phyloP scores from a whole-genome alignment of 345 rosid genomes.

The Aegle marmelos region DNA sequence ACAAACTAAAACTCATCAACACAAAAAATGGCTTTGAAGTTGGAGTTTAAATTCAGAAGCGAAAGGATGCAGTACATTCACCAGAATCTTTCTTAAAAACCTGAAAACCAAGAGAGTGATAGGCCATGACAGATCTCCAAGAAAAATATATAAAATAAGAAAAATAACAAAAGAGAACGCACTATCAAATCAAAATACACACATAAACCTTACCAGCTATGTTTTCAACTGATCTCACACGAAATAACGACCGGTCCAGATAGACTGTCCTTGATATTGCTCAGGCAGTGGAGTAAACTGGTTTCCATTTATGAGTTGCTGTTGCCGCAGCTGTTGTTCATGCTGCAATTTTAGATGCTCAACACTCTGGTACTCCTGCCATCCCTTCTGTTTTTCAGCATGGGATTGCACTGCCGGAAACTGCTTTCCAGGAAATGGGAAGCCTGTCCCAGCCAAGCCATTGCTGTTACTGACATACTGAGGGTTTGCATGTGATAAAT shows the following conservation, averaged over 20 bases:
- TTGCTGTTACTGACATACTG: slow-evolving; percentile 42
- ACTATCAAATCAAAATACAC: slow-evolving; percentile 5
- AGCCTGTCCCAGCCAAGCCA: slow-evolving; percentile 54
- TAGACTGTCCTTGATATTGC: slow-evolving; percentile 78
- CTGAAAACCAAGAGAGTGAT: slow-evolving; percentile 23
- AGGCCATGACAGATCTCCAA: background rate
- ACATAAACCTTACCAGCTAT: slow-evolving; percentile 40
- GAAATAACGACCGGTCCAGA: slow-evolving; percentile 67
- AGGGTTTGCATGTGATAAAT: slow-evolving; percentile 44
- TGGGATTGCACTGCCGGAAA: slow-evolving; percentile 46
- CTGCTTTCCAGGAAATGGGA: slow-evolving; percentile 91
- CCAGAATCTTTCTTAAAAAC: slow-evolving; percentile 52
- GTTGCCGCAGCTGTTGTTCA: slow-evolving; percentile 56
- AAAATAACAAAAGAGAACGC: background rate
- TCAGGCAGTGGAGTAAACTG: slow-evolving; percentile 60
- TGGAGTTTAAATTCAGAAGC: slow-evolving; percentile 60
- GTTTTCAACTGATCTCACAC: slow-evolving; percentile 68
- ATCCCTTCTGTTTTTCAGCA: slow-evolving; percentile 46
- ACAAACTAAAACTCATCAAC: slow-evolving; percentile 59
- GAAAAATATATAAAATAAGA: background rate
- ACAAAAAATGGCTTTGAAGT: slow-evolving; percentile 52
- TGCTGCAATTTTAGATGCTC: slow-evolving; percentile 44
- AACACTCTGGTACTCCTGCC: slow-evolving; percentile 45
- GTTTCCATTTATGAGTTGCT: slow-evolving; percentile 44
- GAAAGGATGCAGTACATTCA: slow-evolving; percentile 57